Conservation (phyloP, 1,284 basidiomycete genomes). For the Fereydounia khargensis region DNA sequence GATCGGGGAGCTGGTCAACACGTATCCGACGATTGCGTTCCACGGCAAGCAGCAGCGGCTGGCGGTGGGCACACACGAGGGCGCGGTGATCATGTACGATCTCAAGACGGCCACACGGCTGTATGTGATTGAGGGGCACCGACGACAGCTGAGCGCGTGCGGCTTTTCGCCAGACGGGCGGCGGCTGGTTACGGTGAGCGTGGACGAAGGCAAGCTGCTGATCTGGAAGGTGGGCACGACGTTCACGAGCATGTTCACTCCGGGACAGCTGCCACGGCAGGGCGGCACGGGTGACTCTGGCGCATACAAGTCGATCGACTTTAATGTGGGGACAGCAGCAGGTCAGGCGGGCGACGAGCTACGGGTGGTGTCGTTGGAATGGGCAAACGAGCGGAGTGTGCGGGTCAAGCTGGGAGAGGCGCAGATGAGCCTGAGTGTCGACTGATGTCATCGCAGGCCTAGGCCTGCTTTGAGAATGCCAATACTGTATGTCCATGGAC, state of each 20-base stretch:
- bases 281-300: slow-evolving; percentile 67
- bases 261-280: slow-evolving; percentile 87
- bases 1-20: slow-evolving; percentile 68
- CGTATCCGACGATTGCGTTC: slow-evolving; percentile 89
- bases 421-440: slow-evolving; percentile 43
- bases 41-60: slow-evolving; percentile 80
- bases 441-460: too few species aligned
- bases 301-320: slow-evolving; percentile 52
- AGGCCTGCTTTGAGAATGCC: too few species aligned
- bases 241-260: slow-evolving; percentile 80
- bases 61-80: slow-evolving; percentile 90
- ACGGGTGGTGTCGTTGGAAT: slow-evolving; percentile 38
- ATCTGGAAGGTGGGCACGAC: slow-evolving; percentile 58
- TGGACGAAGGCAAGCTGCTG: slow-evolving; percentile 68
- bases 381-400: slow-evolving; percentile 43
- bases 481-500: too few species aligned
- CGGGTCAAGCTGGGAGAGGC: slow-evolving; percentile 41
- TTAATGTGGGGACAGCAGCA: slow-evolving; percentile 36
- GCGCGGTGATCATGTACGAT: slow-evolving; percentile 82
- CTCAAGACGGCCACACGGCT: slow-evolving; percentile 90
- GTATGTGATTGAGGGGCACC: slow-evolving; percentile 88
- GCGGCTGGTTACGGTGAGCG: slow-evolving; percentile 78
- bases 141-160: slow-evolving; percentile 19
- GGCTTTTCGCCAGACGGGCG: slow-evolving; percentile 86
- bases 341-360: background rate